Evolutionary conservation across 805 yeast genomes (phyloP), one percentile per base, ranked within the genome.

Genomic region (Groenewaldozyma tartarivorans): DNA sequence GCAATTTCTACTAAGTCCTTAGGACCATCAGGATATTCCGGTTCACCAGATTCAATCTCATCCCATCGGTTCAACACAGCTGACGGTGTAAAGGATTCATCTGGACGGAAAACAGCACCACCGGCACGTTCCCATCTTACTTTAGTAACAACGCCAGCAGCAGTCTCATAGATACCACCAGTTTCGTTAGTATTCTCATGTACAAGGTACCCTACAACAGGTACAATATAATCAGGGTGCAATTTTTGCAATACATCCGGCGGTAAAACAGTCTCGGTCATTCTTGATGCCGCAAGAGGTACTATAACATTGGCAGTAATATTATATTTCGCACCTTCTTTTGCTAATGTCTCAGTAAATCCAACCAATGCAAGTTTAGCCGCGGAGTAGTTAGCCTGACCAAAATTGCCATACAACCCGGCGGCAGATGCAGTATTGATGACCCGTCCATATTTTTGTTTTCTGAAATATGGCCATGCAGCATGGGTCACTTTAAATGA

Each of bases 371-470:
- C 97, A 47, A 83, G 67, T 63, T 90, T 90, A 18, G 96, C 96
- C 21, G 95, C 88, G 1, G 96, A 79, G 65, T 90, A 90, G 66
- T 90, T 90, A 32, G 95, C 77, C 66, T 90, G 98, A 38, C 98
- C 98, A 64, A 88, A 90, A 66, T 87, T 87, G 47, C 98, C 98
- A 60, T 81, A 90, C 49, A 90, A 71, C 18, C 98, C 98, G 27
- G 97, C 97, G 3, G 97, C 96, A 3, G 96, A 87, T 20, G 95
- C 78, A n/a, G 96, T 88, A 72, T 86, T 88, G 54, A 90, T 64
- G 52, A 90, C 73, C 53, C 97, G 74, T 49, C 98, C 98, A 57
- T 70, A 90, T 46, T 76, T 75, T 63, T 92, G 96, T 49, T 82
- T 65, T 58, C 76, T 77, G 69, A 90, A 75, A 58, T 81, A 71